Evolutionary conservation across 2,329 filamentous ascomycete species (phyloP).

Genomic region (Leptosphaerulina australis): DNA sequence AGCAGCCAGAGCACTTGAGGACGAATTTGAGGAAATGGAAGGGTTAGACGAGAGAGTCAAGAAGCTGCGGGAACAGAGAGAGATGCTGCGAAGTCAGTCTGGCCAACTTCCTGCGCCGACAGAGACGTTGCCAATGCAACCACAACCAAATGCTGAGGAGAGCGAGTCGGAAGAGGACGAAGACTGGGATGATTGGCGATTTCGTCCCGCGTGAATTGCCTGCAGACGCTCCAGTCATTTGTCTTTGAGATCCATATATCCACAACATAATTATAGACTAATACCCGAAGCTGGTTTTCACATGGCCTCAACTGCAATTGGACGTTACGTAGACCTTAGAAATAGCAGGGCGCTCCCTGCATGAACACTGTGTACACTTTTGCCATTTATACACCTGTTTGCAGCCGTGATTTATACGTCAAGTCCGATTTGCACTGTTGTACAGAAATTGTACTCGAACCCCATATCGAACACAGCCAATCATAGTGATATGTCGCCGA

Average conservation of each 20-base stretch:
- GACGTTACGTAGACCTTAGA: slow-evolving; percentile 5
- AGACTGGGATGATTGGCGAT: slow-evolving; percentile 49
- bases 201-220: slow-evolving; percentile 40
- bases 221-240: slow-evolving; percentile 3
- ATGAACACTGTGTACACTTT: slow-evolving; percentile 5
- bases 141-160: slow-evolving; percentile 28
- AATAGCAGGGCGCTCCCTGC: slow-evolving; percentile 12
- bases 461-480: slow-evolving; percentile 5
- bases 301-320: neutral
- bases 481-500: slow-evolving; percentile 8
- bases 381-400: neutral
- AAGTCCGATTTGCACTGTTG: neutral
- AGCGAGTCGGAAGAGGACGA: slow-evolving; percentile 46
- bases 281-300: slow-evolving; percentile 12
- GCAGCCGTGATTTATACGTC: neutral
- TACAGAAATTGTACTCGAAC: neutral
- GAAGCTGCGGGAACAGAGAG: slow-evolving; percentile 54
- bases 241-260: slow-evolving; percentile 1
- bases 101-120: slow-evolving; percentile 14
- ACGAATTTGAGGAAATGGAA: slow-evolving; percentile 60
- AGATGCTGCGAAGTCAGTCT: slow-evolving; percentile 47
- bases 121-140: slow-evolving; percentile 8
- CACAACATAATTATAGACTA: slow-evolving; percentile 9
- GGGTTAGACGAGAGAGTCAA: slow-evolving; percentile 54
- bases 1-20: slow-evolving; percentile 52